These are phyloP conservation scores for Dysphania ambrosioides DNA, from an alignment of 148 eudicot genomes.

Conservation along the genomic window DNA sequence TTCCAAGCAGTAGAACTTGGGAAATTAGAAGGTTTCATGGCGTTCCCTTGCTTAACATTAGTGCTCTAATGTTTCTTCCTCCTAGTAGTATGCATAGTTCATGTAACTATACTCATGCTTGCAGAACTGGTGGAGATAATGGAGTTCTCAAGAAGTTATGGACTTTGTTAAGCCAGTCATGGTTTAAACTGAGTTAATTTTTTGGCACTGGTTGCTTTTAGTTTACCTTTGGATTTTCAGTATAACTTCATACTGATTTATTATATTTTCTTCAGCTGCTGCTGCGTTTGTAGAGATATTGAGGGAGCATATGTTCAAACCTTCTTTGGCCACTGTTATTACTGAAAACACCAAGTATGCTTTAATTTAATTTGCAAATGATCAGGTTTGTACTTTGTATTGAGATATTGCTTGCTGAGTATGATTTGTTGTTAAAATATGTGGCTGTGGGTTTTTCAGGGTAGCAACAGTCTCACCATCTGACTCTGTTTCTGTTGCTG, in stretches of 20 bases:
- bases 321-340: conserved; percentile 76
- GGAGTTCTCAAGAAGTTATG: neutral
- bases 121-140: neutral
- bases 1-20: neutral
- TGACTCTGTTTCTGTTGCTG: conserved; percentile 81
- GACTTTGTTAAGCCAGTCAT: neutral
- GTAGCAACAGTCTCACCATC: conserved; percentile 68
- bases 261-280: conserved; percentile 46
- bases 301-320: conserved; percentile 94
- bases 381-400: neutral
- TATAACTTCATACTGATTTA: neutral
- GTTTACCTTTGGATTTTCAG: neutral
- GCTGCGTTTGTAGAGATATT: conserved; percentile 82
- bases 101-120: neutral
- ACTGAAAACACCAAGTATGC: conserved; percentile 71
- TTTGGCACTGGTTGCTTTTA: neutral
- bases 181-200: neutral
- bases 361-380: conserved; percentile 4
- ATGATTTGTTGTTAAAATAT: conserved; percentile 15
- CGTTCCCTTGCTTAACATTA: neutral
- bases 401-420: neutral
- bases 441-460: conserved; percentile 36
- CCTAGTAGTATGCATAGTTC: neutral
- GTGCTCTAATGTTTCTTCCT: neutral
- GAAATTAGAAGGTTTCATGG: neutral